Base-by-base conservation (phyloP, 495 filamentous ascomycete species). In the Pseudomonodictys pantanalensis region DNA sequence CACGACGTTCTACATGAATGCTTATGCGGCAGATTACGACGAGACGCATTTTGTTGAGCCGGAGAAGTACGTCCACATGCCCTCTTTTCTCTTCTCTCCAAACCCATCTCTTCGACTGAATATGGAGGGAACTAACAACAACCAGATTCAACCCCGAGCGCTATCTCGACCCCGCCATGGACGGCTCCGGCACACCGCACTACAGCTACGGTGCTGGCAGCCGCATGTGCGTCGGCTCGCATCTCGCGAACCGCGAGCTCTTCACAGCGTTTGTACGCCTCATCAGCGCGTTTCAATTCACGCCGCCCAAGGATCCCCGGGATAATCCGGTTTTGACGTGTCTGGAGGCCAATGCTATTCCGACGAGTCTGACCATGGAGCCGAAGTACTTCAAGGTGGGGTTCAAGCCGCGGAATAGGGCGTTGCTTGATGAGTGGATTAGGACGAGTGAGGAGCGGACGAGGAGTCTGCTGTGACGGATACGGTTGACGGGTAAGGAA, bases 1-100 rank as follows among this genome's bases (percentile, higher is more conserved):
- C 2, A 87, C 83, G 5, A 81, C 83, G 7, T 86, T 88, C 64
- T 86, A 85, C 68, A 83, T 88, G 81, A 88, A 88, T 60, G 84
- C 85, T 33, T 89, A 81, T 71, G 84, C 83, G 1, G 85, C 85
- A 39, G 79, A 87, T 72, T 87, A 85, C 74, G 86, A 90, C 68
- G 75, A 75, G 41, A 69, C 76, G 0, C 84, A 88, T 70, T 90
- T 86, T 71, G 78, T 81, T 52, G 70, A 83, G 39, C 78, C 86
- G 0, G 38, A 78, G 30, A 69, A 73, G 7, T 89, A 89, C 65
- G 69, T 77, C n/a, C n/a, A n/a, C n/a, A n/a, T n/a, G n/a, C n/a
- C n/a, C n/a, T n/a, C n/a, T n/a, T n/a, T n/a, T n/a, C n/a, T n/a
- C n/a, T n/a, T n/a, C n/a, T n/a, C n/a, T n/a, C n/a, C n/a, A n/a